A percentile compares a stretch with the other conserved stretches of the same genome.
phyloP scores from a whole-genome alignment of 176 grass and related monocot genomes.

The Urochloa ruziziensis region DNA sequence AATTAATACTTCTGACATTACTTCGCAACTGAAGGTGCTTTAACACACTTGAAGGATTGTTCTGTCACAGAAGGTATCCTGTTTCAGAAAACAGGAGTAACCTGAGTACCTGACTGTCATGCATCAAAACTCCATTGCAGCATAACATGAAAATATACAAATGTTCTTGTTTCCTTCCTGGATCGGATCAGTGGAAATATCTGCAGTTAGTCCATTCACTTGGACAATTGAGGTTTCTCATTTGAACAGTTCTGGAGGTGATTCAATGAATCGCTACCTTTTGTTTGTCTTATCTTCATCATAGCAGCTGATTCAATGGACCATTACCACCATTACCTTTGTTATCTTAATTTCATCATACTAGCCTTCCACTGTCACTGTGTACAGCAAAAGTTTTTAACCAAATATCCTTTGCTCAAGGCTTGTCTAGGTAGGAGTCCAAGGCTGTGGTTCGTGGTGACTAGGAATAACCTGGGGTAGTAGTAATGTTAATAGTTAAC shows the following conservation, averaged over 20 bases:
- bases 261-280: slow-evolving; percentile 8
- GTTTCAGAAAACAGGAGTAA: background rate
- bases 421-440: background rate
- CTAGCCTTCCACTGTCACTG: background rate
- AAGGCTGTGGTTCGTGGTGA: background rate
- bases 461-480: background rate
- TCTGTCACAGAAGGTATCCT: background rate
- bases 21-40: background rate
- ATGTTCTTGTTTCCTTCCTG: background rate
- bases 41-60: background rate
- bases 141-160: background rate
- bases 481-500: background rate
- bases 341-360: background rate
- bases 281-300: slow-evolving; percentile 4
- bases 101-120: background rate
- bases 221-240: background rate
- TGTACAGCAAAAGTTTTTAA: background rate
- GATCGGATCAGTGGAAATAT: background rate
- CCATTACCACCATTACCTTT: slow-evolving; percentile 19
- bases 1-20: background rate
- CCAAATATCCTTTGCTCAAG: background rate
- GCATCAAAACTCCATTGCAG: background rate
- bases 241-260: slow-evolving; percentile 6
- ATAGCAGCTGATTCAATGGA: slow-evolving; percentile 1
- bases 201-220: background rate